Conservation (phyloP, 768 basidiomycete genomes). For the Clitopilus passeckerianus region DNA sequence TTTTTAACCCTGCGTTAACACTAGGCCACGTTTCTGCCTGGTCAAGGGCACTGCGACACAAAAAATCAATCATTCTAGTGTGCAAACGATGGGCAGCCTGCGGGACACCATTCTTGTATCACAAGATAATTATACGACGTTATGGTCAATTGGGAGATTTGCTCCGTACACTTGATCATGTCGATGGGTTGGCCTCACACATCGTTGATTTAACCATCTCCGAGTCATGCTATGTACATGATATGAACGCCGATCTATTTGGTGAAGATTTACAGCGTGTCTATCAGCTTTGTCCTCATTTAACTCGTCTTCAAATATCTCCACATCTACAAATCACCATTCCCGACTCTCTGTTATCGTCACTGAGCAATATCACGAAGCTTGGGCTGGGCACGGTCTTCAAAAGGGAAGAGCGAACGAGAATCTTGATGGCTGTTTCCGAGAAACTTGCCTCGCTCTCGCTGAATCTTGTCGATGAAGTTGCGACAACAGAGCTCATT, state of each 20-base stretch:
- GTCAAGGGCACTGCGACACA: neutral
- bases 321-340: neutral
- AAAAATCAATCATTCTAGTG: neutral
- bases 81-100: neutral
- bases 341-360: too few species aligned
- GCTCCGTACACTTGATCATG: neutral
- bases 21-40: neutral
- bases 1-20: neutral
- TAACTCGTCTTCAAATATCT: neutral
- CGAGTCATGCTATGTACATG: neutral
- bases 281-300: neutral
- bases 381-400: too few species aligned
- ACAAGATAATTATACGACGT: neutral
- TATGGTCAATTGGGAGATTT: neutral
- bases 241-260: neutral
- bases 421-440: too few species aligned
- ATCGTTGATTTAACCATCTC: neutral
- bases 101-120: neutral
- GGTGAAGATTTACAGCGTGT: neutral
- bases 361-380: too few species aligned
- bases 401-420: too few species aligned
- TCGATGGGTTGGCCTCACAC: neutral
- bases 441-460: too few species aligned
- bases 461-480: too few species aligned
- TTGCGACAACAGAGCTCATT: too few species aligned